phyloP scores from a whole-genome alignment of 176 grass and related monocot genomes.

The Oryza meyeriana region DNA sequence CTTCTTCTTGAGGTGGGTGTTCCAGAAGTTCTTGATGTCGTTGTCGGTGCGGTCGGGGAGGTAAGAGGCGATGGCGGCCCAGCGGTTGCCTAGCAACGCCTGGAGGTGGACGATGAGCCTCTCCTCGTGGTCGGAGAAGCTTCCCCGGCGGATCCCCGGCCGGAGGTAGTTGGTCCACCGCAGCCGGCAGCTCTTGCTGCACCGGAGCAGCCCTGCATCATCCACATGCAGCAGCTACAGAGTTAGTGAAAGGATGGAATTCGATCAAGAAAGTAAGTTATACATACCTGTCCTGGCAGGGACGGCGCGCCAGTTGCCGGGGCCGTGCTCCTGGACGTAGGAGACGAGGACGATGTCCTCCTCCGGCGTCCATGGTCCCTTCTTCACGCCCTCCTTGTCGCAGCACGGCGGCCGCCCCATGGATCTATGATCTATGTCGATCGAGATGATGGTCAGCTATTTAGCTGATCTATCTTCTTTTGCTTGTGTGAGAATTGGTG shows the following conservation, averaged over 20 bases:
- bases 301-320: constrained; percentile 74
- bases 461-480: no score
- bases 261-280: no score
- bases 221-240: neutral
- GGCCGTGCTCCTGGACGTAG: constrained; percentile 76
- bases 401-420: constrained; percentile 75
- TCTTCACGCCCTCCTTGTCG: constrained; percentile 67
- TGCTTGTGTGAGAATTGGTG: no score
- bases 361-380: constrained; percentile 85
- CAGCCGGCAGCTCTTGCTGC: constrained; percentile 89
- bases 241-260: neutral
- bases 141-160: constrained; percentile 71
- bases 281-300: constrained; percentile 51
- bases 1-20: constrained; percentile 71
- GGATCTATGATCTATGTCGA: no score
- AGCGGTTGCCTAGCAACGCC: constrained; percentile 85
- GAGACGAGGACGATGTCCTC: constrained; percentile 81
- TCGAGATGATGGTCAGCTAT: no score
- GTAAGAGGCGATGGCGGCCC: constrained; percentile 81
- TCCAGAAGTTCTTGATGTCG: constrained; percentile 88
- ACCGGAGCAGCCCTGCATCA: constrained; percentile 52
- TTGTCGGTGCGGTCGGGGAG: constrained; percentile 75
- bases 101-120: constrained; percentile 81
- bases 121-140: constrained; percentile 70
- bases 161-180: constrained; percentile 91